Evolutionary conservation across 495 filamentous ascomycete genomes (phyloP).

Genomic region (Penicillium cataractarum): DNA sequence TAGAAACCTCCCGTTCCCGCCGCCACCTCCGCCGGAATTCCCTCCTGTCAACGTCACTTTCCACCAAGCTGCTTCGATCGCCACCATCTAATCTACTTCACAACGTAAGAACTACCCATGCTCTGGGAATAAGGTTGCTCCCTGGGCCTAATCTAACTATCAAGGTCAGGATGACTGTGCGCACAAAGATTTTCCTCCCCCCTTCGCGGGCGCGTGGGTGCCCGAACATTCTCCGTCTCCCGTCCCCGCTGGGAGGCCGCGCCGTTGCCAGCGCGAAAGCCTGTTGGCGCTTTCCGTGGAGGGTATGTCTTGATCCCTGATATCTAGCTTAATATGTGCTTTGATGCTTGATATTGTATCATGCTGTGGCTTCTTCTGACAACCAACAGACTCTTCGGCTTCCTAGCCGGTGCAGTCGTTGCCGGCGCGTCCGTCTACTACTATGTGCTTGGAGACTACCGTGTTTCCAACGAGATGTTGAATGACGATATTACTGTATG

Average conservation of each 20-base stretch:
- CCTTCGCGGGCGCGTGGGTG: slow-evolving; percentile 30
- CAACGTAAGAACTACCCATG: slow-evolving; percentile 13
- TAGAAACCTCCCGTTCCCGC: not conserved
- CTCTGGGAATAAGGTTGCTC: not conserved
- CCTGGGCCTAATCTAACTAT: slow-evolving; percentile 14
- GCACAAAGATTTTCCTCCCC: slow-evolving; percentile 28
- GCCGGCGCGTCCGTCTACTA: slow-evolving; percentile 84
- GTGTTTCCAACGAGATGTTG: slow-evolving; percentile 89
- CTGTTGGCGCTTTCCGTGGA: slow-evolving; percentile 89
- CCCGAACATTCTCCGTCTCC: slow-evolving; percentile 44
- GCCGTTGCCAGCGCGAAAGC: slow-evolving; percentile 71
- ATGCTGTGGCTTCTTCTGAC: slow-evolving; percentile 4
- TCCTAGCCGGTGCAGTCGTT: slow-evolving; percentile 82
- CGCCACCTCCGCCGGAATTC: slow-evolving; percentile 11
- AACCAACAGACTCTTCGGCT: slow-evolving; percentile 77
- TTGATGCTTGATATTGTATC: not conserved
- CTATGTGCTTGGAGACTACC: slow-evolving; percentile 91
- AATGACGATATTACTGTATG: slow-evolving; percentile 95
- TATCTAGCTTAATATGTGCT: not conserved
- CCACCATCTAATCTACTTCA: slow-evolving; percentile 16
- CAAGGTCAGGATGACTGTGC: slow-evolving; percentile 30
- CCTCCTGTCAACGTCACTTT: slow-evolving; percentile 38
- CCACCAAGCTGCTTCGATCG: slow-evolving; percentile 19
- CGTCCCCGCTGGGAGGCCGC: slow-evolving; percentile 36
- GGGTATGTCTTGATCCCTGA: slow-evolving; percentile 62